Evolutionary conservation across 805 yeast species (phyloP), one percentile per base, ranked within the genome.

Genomic region (Kazachstania kunashirensis): DNA sequence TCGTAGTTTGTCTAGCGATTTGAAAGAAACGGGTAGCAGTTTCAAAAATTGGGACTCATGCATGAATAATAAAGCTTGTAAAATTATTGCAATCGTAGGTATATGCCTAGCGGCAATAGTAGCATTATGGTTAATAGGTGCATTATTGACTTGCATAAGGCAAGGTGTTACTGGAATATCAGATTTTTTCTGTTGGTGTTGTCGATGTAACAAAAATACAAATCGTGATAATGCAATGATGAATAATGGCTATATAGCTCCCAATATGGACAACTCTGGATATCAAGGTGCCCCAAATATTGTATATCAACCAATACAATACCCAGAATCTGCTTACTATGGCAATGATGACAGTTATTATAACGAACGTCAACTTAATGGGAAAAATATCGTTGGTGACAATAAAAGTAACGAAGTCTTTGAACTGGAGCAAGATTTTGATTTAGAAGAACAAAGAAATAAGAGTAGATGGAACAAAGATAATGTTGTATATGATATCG

Each of bases 11-110:
- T 36, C 51, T 10, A 44, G 47, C 27, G 60, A 50, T 33, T 54
- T 53, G 2, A 42, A 47, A 11, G 46, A 55, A 16, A 62, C 68
- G 2, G 66, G 63, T 5, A 47, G 64, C 20, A 57, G 81, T 5
- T 79, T 79, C 64, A 72, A 66, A 50, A 46, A 55, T 36, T 83
- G 94, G 92, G 75, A 78, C 51, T 72, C 83, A 2, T 84, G 94
- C 59, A 82, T 81, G 89, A 79, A 70, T 50, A 79, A 81, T 56
- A 76, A 62, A 31, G 66, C 77, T 32, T 84, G 94, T 59, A 84
- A 83, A 52, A 73, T 82, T 39, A 72, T 79, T 15, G 88, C 83
- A 4, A 82, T 83, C 30, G 83, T 81, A 11, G 79, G 82, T 3
- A 78, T 82, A 3, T 73, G 65, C 0, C 49, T 84, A 10, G 89